These are phyloP conservation scores for Phytophthora citrophthora DNA, from an alignment of 352 stramenopile genomes.

Conservation along the genomic window DNA sequence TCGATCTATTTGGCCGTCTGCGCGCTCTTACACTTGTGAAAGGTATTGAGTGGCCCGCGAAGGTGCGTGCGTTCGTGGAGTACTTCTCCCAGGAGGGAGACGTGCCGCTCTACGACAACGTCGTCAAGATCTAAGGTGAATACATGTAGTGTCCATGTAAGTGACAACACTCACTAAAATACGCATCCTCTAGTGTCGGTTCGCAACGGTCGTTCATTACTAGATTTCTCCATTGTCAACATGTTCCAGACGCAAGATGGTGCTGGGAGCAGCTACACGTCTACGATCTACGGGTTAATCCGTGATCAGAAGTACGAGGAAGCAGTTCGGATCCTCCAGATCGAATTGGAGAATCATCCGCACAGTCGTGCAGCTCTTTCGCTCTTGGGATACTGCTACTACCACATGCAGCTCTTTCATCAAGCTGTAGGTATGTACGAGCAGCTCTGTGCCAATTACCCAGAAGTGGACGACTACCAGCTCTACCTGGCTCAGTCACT, in stretches of 20 bases:
- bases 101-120: slow-evolving; percentile 43
- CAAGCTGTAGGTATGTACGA: slow-evolving; percentile 95
- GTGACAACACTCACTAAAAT: neutral
- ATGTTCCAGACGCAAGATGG: slow-evolving; percentile 79
- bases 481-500: slow-evolving; percentile 96
- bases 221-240: neutral
- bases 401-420: slow-evolving; percentile 95
- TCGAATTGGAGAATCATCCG: slow-evolving; percentile 94
- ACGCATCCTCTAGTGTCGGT: slow-evolving; percentile 30
- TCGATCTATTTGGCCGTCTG: slow-evolving; percentile 52
- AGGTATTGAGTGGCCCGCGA: slow-evolving; percentile 48
- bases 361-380: slow-evolving; percentile 92
- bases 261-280: slow-evolving; percentile 88
- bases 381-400: slow-evolving; percentile 98
- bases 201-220: slow-evolving; percentile 35
- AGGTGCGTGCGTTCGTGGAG: slow-evolving; percentile 54
- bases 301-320: slow-evolving; percentile 94
- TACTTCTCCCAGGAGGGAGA: slow-evolving; percentile 44
- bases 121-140: slow-evolving; percentile 43
- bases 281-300: slow-evolving; percentile 95
- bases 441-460: slow-evolving; percentile 93
- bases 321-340: slow-evolving; percentile 92
- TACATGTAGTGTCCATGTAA: too few relatives aligned
- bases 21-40: slow-evolving; percentile 58
- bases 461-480: slow-evolving; percentile 95